Base-by-base conservation (phyloP, 805 yeast species). In the Torulaspora microellipsoides region DNA sequence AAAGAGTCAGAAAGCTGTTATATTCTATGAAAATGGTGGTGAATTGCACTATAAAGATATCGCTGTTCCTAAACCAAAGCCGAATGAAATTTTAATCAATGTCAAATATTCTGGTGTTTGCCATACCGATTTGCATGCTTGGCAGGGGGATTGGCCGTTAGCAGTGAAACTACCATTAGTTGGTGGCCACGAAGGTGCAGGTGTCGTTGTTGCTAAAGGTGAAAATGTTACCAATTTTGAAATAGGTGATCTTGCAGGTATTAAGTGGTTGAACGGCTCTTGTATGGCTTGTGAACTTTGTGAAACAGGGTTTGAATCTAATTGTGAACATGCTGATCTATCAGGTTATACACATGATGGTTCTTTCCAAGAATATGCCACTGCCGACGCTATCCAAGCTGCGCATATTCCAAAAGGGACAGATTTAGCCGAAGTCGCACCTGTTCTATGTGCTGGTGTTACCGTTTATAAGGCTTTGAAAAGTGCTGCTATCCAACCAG, bases 291-390 rank as follows among this genome's bases (percentile, higher is more conserved):
- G 84, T 67, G 84, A 78, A 59, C 68, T 63, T 60, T 78, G 84
- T 67, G 77, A 75, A 52, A 60, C 58, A 36, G 70, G 76, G 36
- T 56, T 63, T 45, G 84, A 78, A 63, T 68, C 82, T 37, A 76
- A 73, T 59, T 78, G 84, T 68, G 47, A 47, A 25, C 46, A 62
- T 17, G 79, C 78, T 12, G 79, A 71, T 46, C 65, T 75, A 46
- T 75, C 78, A 10, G 81, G 81, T 51, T 75, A 75, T 64, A 73
- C 78, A 11, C 78, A 73, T 49, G 79, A 76, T 52, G 81, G 95
- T 49, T 79, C 93, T 14, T 85, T 87, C 80, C 95, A 87, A 67
- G 86, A 86, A 68, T 86, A 84, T 62, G 91, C 90, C 30, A 80
- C 90, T 34, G 95, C 90, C 29, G 89, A 85, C 65, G 89, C 91